These are phyloP conservation scores for Agrostemma githago DNA, from an alignment of 148 eudicot genomes.

Conservation along the genomic window DNA sequence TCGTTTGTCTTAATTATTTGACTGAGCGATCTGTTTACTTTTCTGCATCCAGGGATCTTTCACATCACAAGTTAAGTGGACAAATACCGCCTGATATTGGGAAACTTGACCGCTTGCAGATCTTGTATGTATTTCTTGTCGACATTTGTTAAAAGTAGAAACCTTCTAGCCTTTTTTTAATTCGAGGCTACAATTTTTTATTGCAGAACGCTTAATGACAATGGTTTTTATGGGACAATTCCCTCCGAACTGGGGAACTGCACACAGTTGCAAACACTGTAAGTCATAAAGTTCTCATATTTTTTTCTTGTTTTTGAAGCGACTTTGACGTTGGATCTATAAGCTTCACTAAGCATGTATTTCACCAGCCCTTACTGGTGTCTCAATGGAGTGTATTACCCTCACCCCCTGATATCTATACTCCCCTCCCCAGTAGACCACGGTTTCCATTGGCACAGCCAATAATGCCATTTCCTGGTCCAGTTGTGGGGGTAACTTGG, in stretches of 20 bases:
- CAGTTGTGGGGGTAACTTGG: background rate
- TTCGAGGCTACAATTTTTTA: slow-evolving; percentile 15
- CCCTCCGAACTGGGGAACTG: slow-evolving; percentile 92
- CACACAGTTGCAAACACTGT: slow-evolving; percentile 74
- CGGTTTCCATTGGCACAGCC: background rate
- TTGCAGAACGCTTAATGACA: slow-evolving; percentile 81
- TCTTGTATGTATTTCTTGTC: slow-evolving; percentile 56
- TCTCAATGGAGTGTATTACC: background rate
- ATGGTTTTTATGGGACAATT: slow-evolving; percentile 80
- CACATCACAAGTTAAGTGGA: slow-evolving; percentile 86
- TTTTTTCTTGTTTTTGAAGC: slow-evolving; percentile 4
- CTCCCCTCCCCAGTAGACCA: background rate
- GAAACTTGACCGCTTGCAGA: slow-evolving; percentile 76
- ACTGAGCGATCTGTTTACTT: background rate
- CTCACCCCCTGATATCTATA: background rate
- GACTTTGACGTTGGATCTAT: slow-evolving; percentile 5
- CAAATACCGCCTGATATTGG: slow-evolving; percentile 83
- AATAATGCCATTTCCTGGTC: background rate
- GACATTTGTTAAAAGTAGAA: slow-evolving; percentile 4
- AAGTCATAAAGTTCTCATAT: slow-evolving; percentile 31
- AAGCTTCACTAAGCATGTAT: background rate
- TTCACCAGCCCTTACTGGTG: background rate
- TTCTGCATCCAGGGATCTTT: slow-evolving; percentile 59
- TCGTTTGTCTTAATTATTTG: background rate
- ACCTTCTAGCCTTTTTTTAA: background rate